Evolutionary conservation across 768 basidiomycete genomes (phyloP), one percentile per base, ranked within the genome.

Genomic region (Suillus occidentalis): DNA sequence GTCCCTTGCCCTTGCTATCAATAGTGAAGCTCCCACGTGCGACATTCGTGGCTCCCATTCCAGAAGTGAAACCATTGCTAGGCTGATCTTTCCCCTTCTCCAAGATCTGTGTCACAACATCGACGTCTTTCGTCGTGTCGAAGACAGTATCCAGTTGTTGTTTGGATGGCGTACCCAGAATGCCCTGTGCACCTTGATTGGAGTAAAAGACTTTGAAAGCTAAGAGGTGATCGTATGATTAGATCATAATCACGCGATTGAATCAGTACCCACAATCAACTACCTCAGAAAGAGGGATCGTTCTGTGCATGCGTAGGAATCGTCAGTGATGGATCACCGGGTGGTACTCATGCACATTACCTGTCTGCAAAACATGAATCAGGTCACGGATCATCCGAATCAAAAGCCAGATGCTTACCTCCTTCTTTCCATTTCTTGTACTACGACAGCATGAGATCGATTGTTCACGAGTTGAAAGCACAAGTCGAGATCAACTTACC

Each of bases 131-230:
- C 69, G 80, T 74, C 4, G 89, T 84, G 20, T 82, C 87, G 68
- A 96, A 95, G 42, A 79, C 79, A 63, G 77, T 89, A 50, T 94
- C 91, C 63, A 96, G 86, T 71, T 93, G 88, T 73, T 95, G 94
- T 58, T 90, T 87, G n/a, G 92, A 94, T 13, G 91, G 82, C 61
- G 82, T 81, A 34, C 87, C 85, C 43, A 93, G 83, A 61, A 87
- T 74, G n/a, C 93, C 94, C 76, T 95, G 92, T 6, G 83, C 76
- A 14, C 93, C 94, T 75, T 93, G 91, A 28, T 76, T 76, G 22
- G 92, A 89, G 73, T 84, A 79, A 76, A 89, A 90, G 63, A 95
- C 80, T 42, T 82, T 71, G 80, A 90, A 95, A 4, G 91, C 92
- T 92, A 67, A 40, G 22, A 42, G 45, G 42, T 9, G 57, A 28